phyloP scores from a whole-genome alignment of 108 stramenopile genomes.

The Aurantiochytrium sp. region DNA sequence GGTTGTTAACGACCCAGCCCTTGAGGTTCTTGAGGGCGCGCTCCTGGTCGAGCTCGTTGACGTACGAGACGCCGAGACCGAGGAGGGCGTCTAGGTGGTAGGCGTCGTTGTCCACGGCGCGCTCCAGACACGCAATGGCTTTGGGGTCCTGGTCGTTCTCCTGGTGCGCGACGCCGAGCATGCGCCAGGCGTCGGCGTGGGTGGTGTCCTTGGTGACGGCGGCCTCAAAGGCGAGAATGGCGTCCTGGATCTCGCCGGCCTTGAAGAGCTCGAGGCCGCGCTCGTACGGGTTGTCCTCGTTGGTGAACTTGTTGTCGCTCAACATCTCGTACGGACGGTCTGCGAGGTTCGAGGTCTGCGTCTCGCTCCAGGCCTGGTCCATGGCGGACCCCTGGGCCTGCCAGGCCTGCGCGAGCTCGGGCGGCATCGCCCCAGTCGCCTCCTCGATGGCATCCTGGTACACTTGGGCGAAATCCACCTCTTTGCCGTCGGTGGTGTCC shows the following conservation, averaged over 20 bases:
- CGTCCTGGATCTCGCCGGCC: constrained; percentile 71
- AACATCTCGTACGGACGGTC: constrained; percentile 37
- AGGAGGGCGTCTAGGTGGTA: constrained; percentile 75
- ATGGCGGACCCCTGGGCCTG: constrained; percentile 21
- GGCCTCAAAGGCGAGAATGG: constrained; percentile 78
- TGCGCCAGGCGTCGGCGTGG: constrained; percentile 77
- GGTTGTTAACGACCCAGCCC: constrained; percentile 90
- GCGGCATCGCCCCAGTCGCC: constrained; percentile 33
- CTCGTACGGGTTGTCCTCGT: constrained; percentile 33
- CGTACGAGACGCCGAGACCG: constrained; percentile 80
- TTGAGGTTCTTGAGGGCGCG: constrained; percentile 71
- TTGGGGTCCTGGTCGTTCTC: constrained; percentile 83
- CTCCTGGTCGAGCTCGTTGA: constrained; percentile 83
- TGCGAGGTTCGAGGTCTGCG: not conserved
- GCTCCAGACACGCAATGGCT: constrained; percentile 81
- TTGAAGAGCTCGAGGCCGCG: constrained; percentile 60
- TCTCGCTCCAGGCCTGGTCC: constrained; percentile 19
- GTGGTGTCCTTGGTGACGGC: constrained; percentile 68
- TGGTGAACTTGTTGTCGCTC: constrained; percentile 33
- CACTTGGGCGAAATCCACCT: not conserved
- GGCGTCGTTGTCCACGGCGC: constrained; percentile 81
- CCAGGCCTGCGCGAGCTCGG: not conserved
- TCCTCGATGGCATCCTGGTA: constrained; percentile 38
- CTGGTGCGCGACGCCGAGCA: constrained; percentile 81
- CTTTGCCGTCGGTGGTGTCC: not conserved